Conservation (phyloP, 192 early-diverging fungal species). For the Coemansia sp. region DNA sequence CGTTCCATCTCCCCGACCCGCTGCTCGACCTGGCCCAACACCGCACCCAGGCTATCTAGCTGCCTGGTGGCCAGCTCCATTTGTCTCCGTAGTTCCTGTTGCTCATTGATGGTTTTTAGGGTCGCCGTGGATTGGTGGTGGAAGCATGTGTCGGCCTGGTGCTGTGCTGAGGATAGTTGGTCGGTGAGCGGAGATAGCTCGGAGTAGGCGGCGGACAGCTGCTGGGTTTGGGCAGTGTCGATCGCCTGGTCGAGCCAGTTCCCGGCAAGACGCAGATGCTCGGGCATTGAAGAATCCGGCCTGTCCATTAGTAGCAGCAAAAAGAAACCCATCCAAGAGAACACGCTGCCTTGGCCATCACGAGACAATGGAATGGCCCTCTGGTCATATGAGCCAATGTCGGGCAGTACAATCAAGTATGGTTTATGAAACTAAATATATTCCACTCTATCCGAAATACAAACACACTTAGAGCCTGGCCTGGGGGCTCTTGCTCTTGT, state of each 20-base stretch:
- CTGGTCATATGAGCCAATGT: no score
- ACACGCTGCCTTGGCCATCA: neutral
- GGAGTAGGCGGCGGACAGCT: neutral
- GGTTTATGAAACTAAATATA: no score
- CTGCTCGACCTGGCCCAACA: constrained; percentile 10
- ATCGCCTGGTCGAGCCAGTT: constrained; percentile 14
- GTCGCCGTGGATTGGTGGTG: neutral
- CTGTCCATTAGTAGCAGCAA: neutral
- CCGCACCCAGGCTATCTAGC: neutral
- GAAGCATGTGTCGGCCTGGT: neutral
- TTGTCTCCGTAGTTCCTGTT: neutral
- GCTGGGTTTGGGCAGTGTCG: neutral
- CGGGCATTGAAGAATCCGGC: no score
- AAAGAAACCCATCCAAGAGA: neutral
- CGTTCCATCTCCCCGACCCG: constrained; percentile 12
- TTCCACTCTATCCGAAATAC: no score
- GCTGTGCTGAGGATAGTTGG: neutral
- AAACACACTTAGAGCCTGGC: constrained; percentile 9
- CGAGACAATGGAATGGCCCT: no score
- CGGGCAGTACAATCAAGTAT: no score
- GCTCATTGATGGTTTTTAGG: neutral
- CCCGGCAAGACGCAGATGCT: constrained; percentile 18
- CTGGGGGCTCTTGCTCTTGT: constrained; percentile 9
- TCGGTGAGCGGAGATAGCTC: neutral
- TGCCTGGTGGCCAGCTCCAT: neutral